Evolutionary conservation across 768 basidiomycete species (phyloP).

Genomic region (Amanita thiersii): DNA sequence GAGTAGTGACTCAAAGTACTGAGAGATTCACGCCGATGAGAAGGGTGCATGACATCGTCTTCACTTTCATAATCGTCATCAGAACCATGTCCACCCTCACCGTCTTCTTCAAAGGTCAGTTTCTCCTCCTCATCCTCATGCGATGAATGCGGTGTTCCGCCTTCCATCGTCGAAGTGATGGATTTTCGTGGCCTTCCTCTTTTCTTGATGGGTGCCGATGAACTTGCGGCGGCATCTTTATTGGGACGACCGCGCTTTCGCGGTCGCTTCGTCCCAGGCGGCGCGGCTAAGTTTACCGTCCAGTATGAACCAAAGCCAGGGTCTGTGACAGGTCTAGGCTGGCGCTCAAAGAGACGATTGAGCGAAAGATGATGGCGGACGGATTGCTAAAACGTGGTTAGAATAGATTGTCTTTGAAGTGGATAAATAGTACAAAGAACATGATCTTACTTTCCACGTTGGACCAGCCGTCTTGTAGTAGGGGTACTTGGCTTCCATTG

Average conservation of each 20-base stretch:
- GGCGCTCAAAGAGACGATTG: slow-evolving; percentile 76
- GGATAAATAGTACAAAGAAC: neutral
- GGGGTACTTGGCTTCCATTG: slow-evolving; percentile 80
- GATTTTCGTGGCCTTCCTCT: slow-evolving; percentile 32
- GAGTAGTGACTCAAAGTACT: slow-evolving; percentile 28
- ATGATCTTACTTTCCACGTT: slow-evolving; percentile 68
- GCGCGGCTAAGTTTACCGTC: slow-evolving; percentile 83
- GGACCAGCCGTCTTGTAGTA: slow-evolving; percentile 76
- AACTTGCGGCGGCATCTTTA: slow-evolving; percentile 26
- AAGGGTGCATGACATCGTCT: slow-evolving; percentile 46
- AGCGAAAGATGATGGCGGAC: slow-evolving; percentile 80
- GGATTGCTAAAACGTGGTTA: slow-evolving; percentile 55
- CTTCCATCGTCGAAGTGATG: slow-evolving; percentile 4
- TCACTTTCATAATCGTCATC: slow-evolving; percentile 63
- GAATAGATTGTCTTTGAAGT: neutral
- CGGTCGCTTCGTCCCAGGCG: slow-evolving; percentile 80
- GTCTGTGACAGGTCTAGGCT: slow-evolving; percentile 75
- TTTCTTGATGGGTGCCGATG: slow-evolving; percentile 23
- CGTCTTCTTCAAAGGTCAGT: slow-evolving; percentile 11
- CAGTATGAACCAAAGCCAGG: slow-evolving; percentile 86
- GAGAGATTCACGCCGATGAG: slow-evolving; percentile 32
- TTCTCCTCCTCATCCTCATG: slow-evolving; percentile 15
- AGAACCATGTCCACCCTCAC: slow-evolving; percentile 19
- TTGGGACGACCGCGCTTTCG: slow-evolving; percentile 67
- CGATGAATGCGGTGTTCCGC: slow-evolving; percentile 3